phyloP scores from a whole-genome alignment of 2,329 filamentous ascomycete species.

The Claviceps sorghi region DNA sequence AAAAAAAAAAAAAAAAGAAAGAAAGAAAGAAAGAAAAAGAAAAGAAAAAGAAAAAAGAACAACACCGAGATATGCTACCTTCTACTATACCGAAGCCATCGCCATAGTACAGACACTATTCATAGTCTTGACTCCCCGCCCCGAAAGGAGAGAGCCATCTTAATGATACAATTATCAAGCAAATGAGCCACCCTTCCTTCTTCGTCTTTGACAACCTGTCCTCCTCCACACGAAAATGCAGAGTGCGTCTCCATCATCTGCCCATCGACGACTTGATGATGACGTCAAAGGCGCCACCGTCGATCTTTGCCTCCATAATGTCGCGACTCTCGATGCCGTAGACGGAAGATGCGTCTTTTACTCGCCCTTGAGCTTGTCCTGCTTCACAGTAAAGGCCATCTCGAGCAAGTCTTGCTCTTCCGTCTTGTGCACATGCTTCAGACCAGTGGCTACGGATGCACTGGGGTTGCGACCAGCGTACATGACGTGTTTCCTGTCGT shows the following conservation, averaged over 20 bases:
- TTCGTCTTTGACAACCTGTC: neutral
- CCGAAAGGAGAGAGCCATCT: neutral
- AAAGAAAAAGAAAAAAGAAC: neutral
- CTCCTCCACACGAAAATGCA: neutral
- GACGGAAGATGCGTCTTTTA: slow-evolving; percentile 17
- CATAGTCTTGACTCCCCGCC: neutral
- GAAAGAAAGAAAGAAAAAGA: too few species aligned
- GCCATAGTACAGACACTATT: slow-evolving; percentile 4
- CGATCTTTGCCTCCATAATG: neutral
- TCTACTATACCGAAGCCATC: slow-evolving; percentile 4
- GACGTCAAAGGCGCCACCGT: neutral
- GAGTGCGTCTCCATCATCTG: neutral
- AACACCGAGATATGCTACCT: slow-evolving; percentile 5
- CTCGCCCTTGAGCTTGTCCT: slow-evolving; percentile 57
- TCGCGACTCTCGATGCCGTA: neutral
- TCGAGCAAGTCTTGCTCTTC: slow-evolving; percentile 78
- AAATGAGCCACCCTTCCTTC: slow-evolving; percentile 2
- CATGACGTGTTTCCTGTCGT: slow-evolving; percentile 90
- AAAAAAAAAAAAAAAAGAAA: too few species aligned
- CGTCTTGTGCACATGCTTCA: slow-evolving; percentile 77
- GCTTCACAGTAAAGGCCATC: slow-evolving; percentile 47
- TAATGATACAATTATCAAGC: slow-evolving; percentile 8
- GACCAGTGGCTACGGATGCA: slow-evolving; percentile 82
- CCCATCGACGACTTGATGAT: neutral
- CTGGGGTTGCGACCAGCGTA: slow-evolving; percentile 91